phyloP scores from a whole-genome alignment of 495 filamentous ascomycete genomes.

The Cercophora sp. region DNA sequence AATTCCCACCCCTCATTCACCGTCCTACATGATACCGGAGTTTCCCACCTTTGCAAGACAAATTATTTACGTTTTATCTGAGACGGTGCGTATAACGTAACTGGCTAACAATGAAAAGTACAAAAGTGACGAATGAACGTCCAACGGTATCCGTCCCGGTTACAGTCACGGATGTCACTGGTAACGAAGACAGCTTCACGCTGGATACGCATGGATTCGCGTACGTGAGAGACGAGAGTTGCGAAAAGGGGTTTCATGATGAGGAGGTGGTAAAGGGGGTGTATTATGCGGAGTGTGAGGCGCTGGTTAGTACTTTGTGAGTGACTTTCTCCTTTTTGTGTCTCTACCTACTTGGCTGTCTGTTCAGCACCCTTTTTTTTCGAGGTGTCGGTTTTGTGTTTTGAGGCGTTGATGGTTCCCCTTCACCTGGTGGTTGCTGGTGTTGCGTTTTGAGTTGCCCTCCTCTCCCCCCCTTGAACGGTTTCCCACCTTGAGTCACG shows the following conservation, averaged over 20 bases:
- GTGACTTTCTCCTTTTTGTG: conserved; percentile 10
- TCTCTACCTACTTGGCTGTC: not conserved
- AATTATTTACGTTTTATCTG: no score
- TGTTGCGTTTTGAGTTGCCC: no score
- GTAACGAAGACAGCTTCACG: conserved; percentile 27
- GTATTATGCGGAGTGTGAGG: conserved; percentile 62
- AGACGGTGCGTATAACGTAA: no score
- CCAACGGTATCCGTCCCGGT: conserved; percentile 37
- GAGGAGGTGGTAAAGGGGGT: conserved; percentile 43
- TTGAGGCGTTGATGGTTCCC: no score
- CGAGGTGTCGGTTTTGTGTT: no score
- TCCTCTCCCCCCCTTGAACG: no score
- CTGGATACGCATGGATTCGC: conserved; percentile 41
- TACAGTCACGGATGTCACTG: conserved; percentile 35
- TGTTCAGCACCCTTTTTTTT: not conserved
- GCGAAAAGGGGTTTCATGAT: conserved; percentile 23
- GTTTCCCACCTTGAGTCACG: no score
- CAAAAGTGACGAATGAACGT: conserved; percentile 38
- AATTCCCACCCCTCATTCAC: no score
- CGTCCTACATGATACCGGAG: no score
- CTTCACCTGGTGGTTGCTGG: no score
- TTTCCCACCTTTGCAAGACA: no score
- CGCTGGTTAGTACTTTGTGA: conserved; percentile 55
- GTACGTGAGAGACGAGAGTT: conserved; percentile 22
- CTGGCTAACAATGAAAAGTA: no score